These are phyloP conservation scores for Fomitopsis palustris DNA, from an alignment of 1,284 basidiomycete genomes.

Conservation along the genomic window DNA sequence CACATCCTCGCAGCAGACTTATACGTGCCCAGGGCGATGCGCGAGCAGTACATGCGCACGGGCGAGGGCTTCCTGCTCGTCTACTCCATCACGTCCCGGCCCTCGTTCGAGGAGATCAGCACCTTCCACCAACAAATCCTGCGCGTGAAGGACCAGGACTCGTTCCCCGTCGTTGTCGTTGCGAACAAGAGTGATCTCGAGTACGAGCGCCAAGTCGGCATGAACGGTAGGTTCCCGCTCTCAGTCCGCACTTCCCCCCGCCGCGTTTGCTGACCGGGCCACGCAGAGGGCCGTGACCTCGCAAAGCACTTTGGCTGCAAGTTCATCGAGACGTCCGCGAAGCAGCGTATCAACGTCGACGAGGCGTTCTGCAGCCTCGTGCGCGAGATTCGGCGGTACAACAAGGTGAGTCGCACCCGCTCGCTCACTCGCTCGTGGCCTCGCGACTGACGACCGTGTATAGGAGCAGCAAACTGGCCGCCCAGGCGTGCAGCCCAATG, in stretches of 20 bases:
- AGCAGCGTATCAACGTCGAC: constrained; percentile 98
- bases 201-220: constrained; percentile 95
- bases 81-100: constrained; percentile 97
- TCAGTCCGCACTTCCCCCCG: neutral
- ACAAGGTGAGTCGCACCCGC: constrained; percentile 58
- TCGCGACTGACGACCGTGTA: constrained; percentile 2
- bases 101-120: constrained; percentile 96
- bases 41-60: constrained; percentile 96
- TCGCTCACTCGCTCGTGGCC: neutral
- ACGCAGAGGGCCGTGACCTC: constrained; percentile 91
- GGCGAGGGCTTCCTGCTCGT: constrained; percentile 99
- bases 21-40: constrained; percentile 72
- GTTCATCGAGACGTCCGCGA: constrained; percentile 98
- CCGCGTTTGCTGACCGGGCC: neutral
- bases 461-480: constrained; percentile 65
- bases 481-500: constrained; percentile 42
- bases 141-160: constrained; percentile 96
- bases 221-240: constrained; percentile 63
- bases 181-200: constrained; percentile 99
- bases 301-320: constrained; percentile 96
- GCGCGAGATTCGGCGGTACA: constrained; percentile 94
- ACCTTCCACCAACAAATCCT: constrained; percentile 98
- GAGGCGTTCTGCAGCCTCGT: constrained; percentile 98
- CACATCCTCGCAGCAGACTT: neutral
- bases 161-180: constrained; percentile 96